Conservation (phyloP, 495 filamentous ascomycete species). For the Aspergillus bridgeri region DNA sequence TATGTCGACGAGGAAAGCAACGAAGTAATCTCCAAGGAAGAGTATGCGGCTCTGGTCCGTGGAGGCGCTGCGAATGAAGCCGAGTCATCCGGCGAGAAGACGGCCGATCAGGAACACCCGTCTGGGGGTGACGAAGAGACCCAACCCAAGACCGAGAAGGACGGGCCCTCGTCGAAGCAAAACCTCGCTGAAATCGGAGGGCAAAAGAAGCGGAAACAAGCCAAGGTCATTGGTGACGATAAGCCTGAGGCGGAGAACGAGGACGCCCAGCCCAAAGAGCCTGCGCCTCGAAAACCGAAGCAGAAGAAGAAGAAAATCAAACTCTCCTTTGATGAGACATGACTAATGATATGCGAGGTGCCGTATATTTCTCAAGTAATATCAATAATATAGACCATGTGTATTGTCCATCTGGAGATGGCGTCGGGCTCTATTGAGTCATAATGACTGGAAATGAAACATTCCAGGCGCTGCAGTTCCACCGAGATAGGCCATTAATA, state of each 20-base stretch:
- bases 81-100: slow-evolving; percentile 11
- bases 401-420: not conserved
- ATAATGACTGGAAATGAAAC: not conserved
- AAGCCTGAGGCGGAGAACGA: slow-evolving; percentile 23
- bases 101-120: slow-evolving; percentile 9
- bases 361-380: slow-evolving; percentile 1
- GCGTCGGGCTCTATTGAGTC: not conserved
- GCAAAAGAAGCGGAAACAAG: slow-evolving; percentile 44
- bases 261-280: slow-evolving; percentile 22
- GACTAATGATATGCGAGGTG: not conserved
- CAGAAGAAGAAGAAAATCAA: slow-evolving; percentile 48
- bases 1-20: slow-evolving; percentile 50
- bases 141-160: slow-evolving; percentile 17
- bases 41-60: slow-evolving; percentile 41
- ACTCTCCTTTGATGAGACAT: slow-evolving; percentile 39
- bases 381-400: not conserved
- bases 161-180: slow-evolving; percentile 25
- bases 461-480: not conserved
- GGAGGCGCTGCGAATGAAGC: slow-evolving; percentile 22
- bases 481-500: not conserved
- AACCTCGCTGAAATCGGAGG: slow-evolving; percentile 43
- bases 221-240: slow-evolving; percentile 39
- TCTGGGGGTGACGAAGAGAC: slow-evolving; percentile 9
- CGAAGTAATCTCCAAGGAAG: slow-evolving; percentile 46
- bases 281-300: slow-evolving; percentile 32